These are phyloP conservation scores for Herpetomonas tarakana DNA, from an alignment of 208 protist genomes.

Conservation along the genomic window DNA sequence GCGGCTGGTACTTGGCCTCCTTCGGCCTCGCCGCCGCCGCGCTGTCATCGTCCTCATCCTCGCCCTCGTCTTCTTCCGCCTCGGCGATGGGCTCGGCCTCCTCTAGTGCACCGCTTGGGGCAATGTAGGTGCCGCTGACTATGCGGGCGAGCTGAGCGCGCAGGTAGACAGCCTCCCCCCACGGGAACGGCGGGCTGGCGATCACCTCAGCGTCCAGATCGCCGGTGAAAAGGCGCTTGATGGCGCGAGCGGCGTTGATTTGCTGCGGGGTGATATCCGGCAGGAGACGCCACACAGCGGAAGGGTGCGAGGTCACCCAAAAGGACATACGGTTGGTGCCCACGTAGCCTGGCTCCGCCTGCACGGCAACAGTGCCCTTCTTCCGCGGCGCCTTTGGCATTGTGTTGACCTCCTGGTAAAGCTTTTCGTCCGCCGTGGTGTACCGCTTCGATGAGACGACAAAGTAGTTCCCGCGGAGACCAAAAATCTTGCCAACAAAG, in stretches of 20 bases:
- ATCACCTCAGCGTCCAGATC: slow-evolving; percentile 79
- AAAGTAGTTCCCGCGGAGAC: slow-evolving; percentile 78
- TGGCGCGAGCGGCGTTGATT: slow-evolving; percentile 81
- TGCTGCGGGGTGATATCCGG: slow-evolving; percentile 94
- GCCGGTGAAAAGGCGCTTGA: slow-evolving; percentile 91
- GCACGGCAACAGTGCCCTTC: slow-evolving; percentile 75
- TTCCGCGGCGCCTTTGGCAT: slow-evolving; percentile 87
- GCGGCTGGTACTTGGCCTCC: slow-evolving; percentile 82
- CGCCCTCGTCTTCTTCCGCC: slow-evolving; percentile 84
- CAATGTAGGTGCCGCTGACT: slow-evolving; percentile 81
- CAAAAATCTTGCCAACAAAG: slow-evolving; percentile 92
- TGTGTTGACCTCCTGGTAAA: slow-evolving; percentile 85
- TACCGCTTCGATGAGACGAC: slow-evolving; percentile 78
- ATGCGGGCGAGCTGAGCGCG: slow-evolving; percentile 95
- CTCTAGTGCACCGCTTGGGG: slow-evolving; percentile 83
- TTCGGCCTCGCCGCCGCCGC: slow-evolving; percentile 46
- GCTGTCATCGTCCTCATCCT: slow-evolving; percentile 60
- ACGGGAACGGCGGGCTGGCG: slow-evolving; percentile 89
- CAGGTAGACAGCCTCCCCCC: slow-evolving; percentile 89
- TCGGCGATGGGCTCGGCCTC: slow-evolving; percentile 78
- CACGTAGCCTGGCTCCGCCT: slow-evolving; percentile 79
- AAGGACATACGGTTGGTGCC: slow-evolving; percentile 89
- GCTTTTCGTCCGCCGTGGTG: slow-evolving; percentile 62
- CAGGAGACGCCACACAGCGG: slow-evolving; percentile 74
- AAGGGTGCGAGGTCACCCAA: slow-evolving; percentile 85